Conservation (phyloP, 768 basidiomycete genomes). For the Lactifluus pinguis region DNA sequence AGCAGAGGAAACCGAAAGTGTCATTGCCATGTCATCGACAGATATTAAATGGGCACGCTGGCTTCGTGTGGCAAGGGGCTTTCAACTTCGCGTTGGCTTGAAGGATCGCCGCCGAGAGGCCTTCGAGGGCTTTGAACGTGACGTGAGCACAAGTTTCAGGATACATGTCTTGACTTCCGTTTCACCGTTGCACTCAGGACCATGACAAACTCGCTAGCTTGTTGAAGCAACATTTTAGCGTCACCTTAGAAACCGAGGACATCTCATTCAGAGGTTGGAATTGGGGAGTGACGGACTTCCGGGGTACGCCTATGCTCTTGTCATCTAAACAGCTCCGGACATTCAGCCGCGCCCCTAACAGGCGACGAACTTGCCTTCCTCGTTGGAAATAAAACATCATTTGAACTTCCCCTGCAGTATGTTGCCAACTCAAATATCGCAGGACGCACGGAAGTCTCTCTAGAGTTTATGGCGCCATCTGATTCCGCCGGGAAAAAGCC, state of each 20-base stretch:
- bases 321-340: background rate
- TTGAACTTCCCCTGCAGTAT: slow-evolving; percentile 77
- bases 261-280: slow-evolving; percentile 94
- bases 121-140: slow-evolving; percentile 92
- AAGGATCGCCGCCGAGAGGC: slow-evolving; percentile 68
- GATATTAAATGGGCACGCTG: slow-evolving; percentile 88
- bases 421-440: slow-evolving; percentile 98
- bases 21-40: slow-evolving; percentile 51
- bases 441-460: slow-evolving; percentile 94
- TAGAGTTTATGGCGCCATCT: slow-evolving; percentile 71
- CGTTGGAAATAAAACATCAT: slow-evolving; percentile 78
- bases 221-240: slow-evolving; percentile 79
- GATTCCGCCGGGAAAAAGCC: slow-evolving; percentile 37
- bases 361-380: slow-evolving; percentile 89
- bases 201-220: slow-evolving; percentile 76
- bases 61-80: slow-evolving; percentile 86
- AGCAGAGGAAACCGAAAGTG: slow-evolving; percentile 54
- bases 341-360: slow-evolving; percentile 25
- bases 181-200: slow-evolving; percentile 44
- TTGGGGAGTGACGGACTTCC: slow-evolving; percentile 93
- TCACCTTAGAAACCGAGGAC: slow-evolving; percentile 81
- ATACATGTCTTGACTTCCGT: slow-evolving; percentile 1
- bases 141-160: slow-evolving; percentile 42
- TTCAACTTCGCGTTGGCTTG: slow-evolving; percentile 79
- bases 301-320: slow-evolving; percentile 44